Percentiles rank a stretch among this genome's conserved stretches.
Conservation (phyloP, 2,329 filamentous ascomycete species). For the Dactylonectria macrodidyma region DNA sequence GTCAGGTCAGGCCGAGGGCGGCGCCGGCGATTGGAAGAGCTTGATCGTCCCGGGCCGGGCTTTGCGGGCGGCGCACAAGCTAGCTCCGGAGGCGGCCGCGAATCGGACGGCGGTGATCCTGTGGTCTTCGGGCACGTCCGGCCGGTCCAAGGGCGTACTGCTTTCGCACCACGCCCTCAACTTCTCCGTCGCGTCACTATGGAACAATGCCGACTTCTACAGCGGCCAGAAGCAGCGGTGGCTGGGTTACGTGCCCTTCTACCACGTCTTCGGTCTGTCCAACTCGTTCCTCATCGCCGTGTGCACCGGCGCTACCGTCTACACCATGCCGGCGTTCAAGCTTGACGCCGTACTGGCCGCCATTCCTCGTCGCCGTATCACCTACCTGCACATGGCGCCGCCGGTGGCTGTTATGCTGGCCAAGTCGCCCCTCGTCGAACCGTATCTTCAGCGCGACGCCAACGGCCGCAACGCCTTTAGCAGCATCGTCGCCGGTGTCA, state of each 20-base stretch:
- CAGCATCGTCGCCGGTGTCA: conserved; percentile 66
- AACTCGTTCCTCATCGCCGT: conserved; percentile 73
- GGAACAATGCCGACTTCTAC: conserved; percentile 65
- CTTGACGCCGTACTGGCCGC: conserved; percentile 75
- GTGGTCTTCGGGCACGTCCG: conserved; percentile 76
- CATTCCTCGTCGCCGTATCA: conserved; percentile 75
- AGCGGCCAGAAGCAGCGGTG: conserved; percentile 54
- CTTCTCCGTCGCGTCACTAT: conserved; percentile 67
- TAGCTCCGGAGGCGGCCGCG: conserved; percentile 47
- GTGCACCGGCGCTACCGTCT: conserved; percentile 69
- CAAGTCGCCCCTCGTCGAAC: conserved; percentile 78
- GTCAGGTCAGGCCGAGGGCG: conserved; percentile 5
- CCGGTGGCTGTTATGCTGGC: conserved; percentile 79
- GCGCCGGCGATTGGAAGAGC: conserved; percentile 69
- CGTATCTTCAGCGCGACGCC: conserved; percentile 64
- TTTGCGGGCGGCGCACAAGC: conserved; percentile 60
- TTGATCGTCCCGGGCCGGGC: conserved; percentile 68
- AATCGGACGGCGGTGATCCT: conserved; percentile 72
- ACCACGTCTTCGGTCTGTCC: conserved; percentile 72
- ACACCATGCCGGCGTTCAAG: conserved; percentile 80
- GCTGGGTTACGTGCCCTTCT: conserved; percentile 80
- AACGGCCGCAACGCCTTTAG: conserved; percentile 68
- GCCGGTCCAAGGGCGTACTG: conserved; percentile 81
- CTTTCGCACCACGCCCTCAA: conserved; percentile 78
- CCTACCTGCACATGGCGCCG: conserved; percentile 76